A percentile compares a stretch with the other conserved stretches of the same genome.
Conservation (phyloP, 2,329 filamentous ascomycete species). For the Tetracladium maxilliforme region DNA sequence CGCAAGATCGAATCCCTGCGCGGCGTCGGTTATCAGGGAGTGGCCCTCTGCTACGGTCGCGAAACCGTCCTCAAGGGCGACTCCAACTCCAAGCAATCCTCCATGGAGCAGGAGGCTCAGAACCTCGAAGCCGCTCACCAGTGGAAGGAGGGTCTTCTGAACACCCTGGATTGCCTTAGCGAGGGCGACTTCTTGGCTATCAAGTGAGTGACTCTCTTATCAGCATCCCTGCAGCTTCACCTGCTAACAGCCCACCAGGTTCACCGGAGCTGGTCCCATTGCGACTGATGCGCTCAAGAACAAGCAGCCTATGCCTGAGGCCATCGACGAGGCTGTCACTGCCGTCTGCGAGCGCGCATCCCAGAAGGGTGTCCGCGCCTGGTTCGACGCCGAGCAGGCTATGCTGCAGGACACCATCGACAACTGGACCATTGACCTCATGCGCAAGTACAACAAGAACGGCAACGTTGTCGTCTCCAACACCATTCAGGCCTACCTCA, state of each 20-base stretch:
- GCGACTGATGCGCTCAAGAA: constrained; percentile 24
- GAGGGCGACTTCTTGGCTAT: constrained; percentile 34
- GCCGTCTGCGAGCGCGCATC: constrained; percentile 24
- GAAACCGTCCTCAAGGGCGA: constrained; percentile 23
- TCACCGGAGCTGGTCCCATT: constrained; percentile 29
- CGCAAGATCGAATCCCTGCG: constrained; percentile 28
- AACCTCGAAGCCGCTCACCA: constrained; percentile 7
- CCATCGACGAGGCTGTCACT: constrained; percentile 21
- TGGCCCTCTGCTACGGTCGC: constrained; percentile 36
- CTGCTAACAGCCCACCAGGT: constrained; percentile 12
- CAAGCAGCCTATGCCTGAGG: too few species aligned
- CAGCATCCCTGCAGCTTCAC: constrained; percentile 2
- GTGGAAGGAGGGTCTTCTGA: constrained; percentile 36
- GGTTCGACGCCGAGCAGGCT: constrained; percentile 39
- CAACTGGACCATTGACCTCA: constrained; percentile 33
- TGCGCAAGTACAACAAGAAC: constrained; percentile 32
- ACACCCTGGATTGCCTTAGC: constrained; percentile 34
- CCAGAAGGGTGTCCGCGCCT: constrained; percentile 25
- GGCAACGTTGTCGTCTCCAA: constrained; percentile 27
- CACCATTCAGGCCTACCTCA: constrained; percentile 37
- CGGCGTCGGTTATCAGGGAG: constrained; percentile 31
- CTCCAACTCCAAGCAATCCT: constrained; percentile 9
- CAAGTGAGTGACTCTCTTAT: constrained; percentile 21
- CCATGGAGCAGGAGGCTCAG: constrained; percentile 13
- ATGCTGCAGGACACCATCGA: constrained; percentile 34